These are phyloP conservation scores for Solanum acaule DNA, from an alignment of 257 asterid species.

Conservation along the genomic window DNA sequence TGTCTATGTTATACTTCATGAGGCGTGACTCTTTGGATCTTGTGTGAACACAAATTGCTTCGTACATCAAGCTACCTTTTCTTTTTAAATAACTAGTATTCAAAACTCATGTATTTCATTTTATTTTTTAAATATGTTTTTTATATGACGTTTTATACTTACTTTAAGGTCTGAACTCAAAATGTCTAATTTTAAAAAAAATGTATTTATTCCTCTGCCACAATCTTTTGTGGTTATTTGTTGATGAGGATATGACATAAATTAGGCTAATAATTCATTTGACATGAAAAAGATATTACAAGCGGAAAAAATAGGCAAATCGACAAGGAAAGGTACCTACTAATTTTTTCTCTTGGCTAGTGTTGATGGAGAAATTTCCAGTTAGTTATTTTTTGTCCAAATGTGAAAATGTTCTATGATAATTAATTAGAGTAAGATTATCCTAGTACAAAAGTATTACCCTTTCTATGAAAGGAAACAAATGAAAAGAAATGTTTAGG, in stretches of 20 bases:
- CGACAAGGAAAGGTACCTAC: neutral
- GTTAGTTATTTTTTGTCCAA: neutral
- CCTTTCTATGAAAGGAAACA: neutral
- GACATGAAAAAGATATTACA: neutral
- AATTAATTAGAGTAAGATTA: neutral
- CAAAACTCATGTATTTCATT: neutral
- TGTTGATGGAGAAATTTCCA: neutral
- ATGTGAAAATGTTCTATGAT: neutral
- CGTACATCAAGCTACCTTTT: neutral
- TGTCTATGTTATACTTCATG: neutral
- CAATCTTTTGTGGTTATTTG: neutral
- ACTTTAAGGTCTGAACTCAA: neutral
- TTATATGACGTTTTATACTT: neutral
- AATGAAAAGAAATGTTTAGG: neutral
- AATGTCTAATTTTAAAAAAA: too few species aligned
- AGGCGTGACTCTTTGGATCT: neutral
- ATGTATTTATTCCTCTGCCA: neutral
- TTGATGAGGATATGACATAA: neutral
- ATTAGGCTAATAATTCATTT: neutral
- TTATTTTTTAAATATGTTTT: neutral
- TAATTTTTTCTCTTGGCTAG: neutral
- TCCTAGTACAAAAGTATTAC: neutral
- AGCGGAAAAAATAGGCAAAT: neutral
- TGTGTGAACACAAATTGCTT: neutral
- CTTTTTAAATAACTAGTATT: neutral